phyloP scores from a whole-genome alignment of 257 asterid species.

The Scutellaria baicalensis region DNA sequence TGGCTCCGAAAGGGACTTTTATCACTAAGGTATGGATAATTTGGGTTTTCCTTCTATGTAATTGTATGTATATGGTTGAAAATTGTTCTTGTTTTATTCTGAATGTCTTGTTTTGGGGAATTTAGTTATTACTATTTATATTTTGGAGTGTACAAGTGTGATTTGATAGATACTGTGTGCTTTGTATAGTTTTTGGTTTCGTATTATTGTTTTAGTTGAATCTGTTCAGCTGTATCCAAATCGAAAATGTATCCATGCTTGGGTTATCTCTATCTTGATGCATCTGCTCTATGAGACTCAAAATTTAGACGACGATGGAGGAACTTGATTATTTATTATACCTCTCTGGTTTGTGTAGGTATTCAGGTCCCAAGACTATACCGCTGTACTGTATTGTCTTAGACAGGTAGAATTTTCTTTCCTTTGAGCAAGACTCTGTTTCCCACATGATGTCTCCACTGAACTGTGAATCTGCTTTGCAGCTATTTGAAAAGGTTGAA shows the following conservation, averaged over 20 bases:
- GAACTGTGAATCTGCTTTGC: slow-evolving; percentile 17
- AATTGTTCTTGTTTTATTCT: background rate
- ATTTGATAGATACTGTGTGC: background rate
- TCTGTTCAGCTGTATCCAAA: background rate
- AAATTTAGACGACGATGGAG: no score
- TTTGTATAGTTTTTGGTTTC: background rate
- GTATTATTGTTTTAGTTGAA: background rate
- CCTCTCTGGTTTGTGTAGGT: slow-evolving; percentile 34
- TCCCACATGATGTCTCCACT: background rate
- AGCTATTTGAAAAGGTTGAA: slow-evolving; percentile 96
- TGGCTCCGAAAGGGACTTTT: slow-evolving; percentile 86
- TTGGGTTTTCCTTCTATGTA: background rate
- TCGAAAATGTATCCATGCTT: background rate
- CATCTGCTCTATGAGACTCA: background rate
- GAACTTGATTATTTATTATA: background rate
- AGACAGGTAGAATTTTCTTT: slow-evolving; percentile 56
- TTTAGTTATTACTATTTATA: no score
- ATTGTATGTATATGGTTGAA: background rate
- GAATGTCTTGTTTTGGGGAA: background rate
- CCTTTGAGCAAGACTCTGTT: background rate
- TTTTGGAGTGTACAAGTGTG: background rate
- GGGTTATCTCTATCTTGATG: background rate
- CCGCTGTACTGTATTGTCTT: slow-evolving; percentile 79
- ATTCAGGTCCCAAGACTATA: slow-evolving; percentile 95
- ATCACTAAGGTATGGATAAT: slow-evolving; percentile 58